Evolutionary conservation across 2,329 filamentous ascomycete species (phyloP).

Genomic region (Fusarium anthophilum): DNA sequence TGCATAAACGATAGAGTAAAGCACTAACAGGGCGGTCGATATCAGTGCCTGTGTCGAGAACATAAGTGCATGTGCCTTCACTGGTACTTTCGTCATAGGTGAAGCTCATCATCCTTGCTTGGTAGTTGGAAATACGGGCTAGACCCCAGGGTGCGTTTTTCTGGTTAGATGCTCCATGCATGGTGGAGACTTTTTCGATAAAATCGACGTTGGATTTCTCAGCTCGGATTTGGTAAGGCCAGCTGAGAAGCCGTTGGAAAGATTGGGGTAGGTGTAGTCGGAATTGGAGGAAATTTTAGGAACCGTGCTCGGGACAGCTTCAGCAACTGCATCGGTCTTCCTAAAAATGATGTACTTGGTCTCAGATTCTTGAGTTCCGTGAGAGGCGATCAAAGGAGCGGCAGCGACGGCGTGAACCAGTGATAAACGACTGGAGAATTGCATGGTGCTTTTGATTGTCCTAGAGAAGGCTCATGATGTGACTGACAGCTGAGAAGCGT

Average conservation of each 20-base stretch:
- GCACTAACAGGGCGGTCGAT: neutral
- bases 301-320: neutral
- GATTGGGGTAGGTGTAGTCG: neutral
- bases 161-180: neutral
- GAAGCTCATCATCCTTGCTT: neutral
- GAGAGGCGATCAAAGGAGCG: neutral
- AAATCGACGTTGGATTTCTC: neutral
- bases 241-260: neutral
- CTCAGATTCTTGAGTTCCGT: neutral
- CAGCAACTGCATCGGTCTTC: neutral
- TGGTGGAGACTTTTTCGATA: neutral
- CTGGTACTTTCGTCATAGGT: neutral
- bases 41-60: neutral
- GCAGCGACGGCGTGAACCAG: neutral
- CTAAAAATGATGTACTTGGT: neutral
- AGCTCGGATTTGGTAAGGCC: neutral
- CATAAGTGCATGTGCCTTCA: slow-evolving; percentile 6
- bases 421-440: neutral
- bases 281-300: fast-evolving
- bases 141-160: neutral
- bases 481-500: neutral
- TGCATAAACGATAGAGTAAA: neutral
- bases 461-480: neutral
- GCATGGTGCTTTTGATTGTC: neutral
- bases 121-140: neutral